Conservation (phyloP, 2,329 filamentous ascomycete species). For the Cladophialophora exuberans region DNA sequence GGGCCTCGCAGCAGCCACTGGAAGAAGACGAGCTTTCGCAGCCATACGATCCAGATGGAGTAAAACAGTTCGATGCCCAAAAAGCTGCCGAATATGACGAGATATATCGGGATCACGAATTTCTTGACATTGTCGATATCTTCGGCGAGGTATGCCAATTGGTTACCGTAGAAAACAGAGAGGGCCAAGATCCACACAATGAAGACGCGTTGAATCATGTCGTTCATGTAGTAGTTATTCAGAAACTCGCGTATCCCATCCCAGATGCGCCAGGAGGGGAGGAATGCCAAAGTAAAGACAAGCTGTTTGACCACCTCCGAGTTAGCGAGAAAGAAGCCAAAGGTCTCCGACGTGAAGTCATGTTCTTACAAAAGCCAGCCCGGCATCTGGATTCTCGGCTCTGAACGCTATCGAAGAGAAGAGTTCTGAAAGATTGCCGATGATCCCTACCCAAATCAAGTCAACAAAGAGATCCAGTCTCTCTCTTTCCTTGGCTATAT, state of each 20-base stretch:
- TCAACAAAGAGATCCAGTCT: conserved; percentile 57
- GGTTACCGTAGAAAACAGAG: conserved; percentile 54
- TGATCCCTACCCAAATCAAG: conserved; percentile 43
- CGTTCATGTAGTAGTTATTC: conserved; percentile 58
- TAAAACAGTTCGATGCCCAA: conserved; percentile 34
- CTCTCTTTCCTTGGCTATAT: conserved; percentile 14
- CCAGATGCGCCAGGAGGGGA: conserved; percentile 57
- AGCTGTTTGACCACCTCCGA: neutral
- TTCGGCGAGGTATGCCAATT: conserved; percentile 48
- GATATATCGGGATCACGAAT: conserved; percentile 50
- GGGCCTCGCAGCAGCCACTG: conserved; percentile 49
- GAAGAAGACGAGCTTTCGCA: conserved; percentile 48
- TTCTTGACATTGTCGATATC: conserved; percentile 43
- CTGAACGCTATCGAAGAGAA: conserved; percentile 54
- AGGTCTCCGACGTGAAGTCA: neutral
- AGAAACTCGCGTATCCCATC: conserved; percentile 55
- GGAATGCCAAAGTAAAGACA: conserved; percentile 54
- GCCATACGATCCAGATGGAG: conserved; percentile 43
- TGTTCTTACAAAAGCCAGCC: conserved; percentile 40
- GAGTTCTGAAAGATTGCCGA: conserved; percentile 16
- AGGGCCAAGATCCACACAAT: conserved; percentile 56
- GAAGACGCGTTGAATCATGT: conserved; percentile 50
- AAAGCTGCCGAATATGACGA: conserved; percentile 51
- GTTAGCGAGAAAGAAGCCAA: neutral
- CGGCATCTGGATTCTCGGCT: conserved; percentile 50